A percentile compares a stretch with the other conserved stretches of the same genome.
phyloP scores from a whole-genome alignment of 352 stramenopile genomes.

The Globisporangium heterothallicum region DNA sequence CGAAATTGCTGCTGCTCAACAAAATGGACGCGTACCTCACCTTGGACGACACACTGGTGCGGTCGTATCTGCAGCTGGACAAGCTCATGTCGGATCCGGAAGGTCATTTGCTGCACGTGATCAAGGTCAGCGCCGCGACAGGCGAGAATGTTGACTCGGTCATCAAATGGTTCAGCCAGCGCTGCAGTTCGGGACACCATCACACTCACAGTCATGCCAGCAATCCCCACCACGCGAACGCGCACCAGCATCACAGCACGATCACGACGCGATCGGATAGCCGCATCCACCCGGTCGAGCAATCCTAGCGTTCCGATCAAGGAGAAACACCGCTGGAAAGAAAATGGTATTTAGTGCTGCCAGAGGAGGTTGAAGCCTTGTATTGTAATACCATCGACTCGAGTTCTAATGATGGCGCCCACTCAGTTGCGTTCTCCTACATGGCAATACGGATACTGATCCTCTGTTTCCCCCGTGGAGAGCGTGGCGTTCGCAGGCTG shows the following conservation, averaged over 20 bases:
- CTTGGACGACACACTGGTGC: slow-evolving; percentile 42
- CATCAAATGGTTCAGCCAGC: slow-evolving; percentile 48
- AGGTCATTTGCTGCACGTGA: slow-evolving; percentile 35
- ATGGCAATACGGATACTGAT: slow-evolving; percentile 58
- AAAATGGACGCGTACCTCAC: slow-evolving; percentile 51
- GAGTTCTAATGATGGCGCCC: neutral
- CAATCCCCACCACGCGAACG: neutral
- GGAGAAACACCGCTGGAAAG: no score
- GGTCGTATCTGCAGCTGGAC: slow-evolving; percentile 51
- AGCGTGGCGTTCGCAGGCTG: slow-evolving; percentile 21
- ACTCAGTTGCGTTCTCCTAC: slow-evolving; percentile 54
- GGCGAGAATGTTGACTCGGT: slow-evolving; percentile 56
- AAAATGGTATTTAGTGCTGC: slow-evolving; percentile 1
- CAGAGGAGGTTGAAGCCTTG: no score
- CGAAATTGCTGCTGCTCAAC: slow-evolving; percentile 65
- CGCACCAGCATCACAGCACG: slow-evolving; percentile 1
- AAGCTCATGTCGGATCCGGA: slow-evolving; percentile 27
- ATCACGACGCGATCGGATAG: slow-evolving; percentile 1
- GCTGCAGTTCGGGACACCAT: neutral
- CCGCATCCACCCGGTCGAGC: slow-evolving; percentile 25
- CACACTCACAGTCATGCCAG: no score
- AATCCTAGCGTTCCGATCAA: slow-evolving; percentile 8
- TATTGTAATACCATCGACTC: no score
- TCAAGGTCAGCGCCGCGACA: slow-evolving; percentile 54
- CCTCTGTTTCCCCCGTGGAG: slow-evolving; percentile 14